A percentile compares a stretch with the other conserved stretches of the same genome.
These are phyloP conservation scores for Daldinia caldariorum DNA, from an alignment of 495 filamentous ascomycete genomes.

Conservation along the genomic window DNA sequence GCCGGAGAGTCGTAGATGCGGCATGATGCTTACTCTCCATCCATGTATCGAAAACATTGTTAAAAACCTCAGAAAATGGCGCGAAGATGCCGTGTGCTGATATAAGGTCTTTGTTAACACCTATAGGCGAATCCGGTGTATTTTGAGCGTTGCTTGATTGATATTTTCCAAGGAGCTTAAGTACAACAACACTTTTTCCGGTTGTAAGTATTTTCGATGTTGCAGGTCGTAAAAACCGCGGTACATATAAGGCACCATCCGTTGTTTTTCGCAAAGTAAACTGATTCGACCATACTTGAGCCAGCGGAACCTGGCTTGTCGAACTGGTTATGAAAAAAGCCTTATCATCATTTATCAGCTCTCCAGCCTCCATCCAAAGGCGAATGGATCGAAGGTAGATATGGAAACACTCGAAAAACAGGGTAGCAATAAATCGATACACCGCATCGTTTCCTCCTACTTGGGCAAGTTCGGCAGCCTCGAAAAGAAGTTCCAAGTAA, in stretches of 20 bases:
- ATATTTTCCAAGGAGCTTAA: constrained; percentile 69
- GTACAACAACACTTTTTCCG: constrained; percentile 86
- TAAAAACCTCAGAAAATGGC: constrained; percentile 80
- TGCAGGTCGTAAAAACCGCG: constrained; percentile 75
- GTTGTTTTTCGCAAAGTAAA: constrained; percentile 69
- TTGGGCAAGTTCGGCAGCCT: constrained; percentile 72
- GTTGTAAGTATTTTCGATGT: constrained; percentile 79
- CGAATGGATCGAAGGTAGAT: constrained; percentile 83
- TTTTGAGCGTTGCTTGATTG: constrained; percentile 31
- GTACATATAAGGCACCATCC: constrained; percentile 68
- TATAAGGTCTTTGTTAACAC: constrained; percentile 65
- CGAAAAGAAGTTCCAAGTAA: constrained; percentile 79
- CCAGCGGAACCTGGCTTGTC: constrained; percentile 65
- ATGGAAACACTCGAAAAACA: constrained; percentile 86
- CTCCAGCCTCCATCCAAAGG: constrained; percentile 86
- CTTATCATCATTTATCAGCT: constrained; percentile 67
- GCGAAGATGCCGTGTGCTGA: constrained; percentile 58
- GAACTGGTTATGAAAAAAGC: constrained; percentile 78
- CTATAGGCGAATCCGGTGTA: constrained; percentile 51
- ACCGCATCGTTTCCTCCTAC: constrained; percentile 68
- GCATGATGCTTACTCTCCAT: constrained; percentile 76
- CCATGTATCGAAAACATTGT: constrained; percentile 73
- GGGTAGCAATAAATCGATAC: constrained; percentile 67
- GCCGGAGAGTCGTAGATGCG: constrained; percentile 70
- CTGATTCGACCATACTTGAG: constrained; percentile 78